These are phyloP conservation scores for Colletotrichum sp. DNA, from an alignment of 2,329 filamentous ascomycete species.

Conservation along the genomic window DNA sequence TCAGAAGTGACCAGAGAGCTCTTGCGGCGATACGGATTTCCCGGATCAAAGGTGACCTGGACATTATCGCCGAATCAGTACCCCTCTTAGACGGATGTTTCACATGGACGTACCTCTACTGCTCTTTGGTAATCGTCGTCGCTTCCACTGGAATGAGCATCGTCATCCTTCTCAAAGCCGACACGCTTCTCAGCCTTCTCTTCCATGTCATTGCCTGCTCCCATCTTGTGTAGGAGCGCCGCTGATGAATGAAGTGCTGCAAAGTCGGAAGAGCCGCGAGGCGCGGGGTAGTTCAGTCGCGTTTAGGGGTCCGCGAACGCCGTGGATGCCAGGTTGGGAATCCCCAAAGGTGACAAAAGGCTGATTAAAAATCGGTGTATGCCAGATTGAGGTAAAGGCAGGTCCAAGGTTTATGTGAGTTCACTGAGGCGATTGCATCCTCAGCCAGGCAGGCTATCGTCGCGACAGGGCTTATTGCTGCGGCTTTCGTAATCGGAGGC, in stretches of 20 bases:
- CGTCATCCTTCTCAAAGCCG: constrained; percentile 34
- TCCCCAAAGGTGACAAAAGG: background rate
- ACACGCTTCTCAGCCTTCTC: constrained; percentile 28
- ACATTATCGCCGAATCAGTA: background rate
- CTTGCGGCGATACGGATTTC: constrained; percentile 68
- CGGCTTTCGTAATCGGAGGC: background rate
- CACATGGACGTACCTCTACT: constrained; percentile 50
- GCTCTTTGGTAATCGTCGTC: constrained; percentile 54
- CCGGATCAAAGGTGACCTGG: constrained; percentile 67
- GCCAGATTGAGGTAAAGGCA: background rate
- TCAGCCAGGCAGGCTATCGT: background rate
- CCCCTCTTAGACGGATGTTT: background rate
- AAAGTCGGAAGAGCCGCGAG: background rate
- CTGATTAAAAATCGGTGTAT: background rate
- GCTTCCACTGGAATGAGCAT: constrained; percentile 48
- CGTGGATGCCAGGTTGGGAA: background rate
- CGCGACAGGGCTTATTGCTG: background rate
- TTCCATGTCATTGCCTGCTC: background rate
- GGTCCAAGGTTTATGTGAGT: background rate
- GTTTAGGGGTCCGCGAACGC: background rate
- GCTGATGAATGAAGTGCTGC: background rate
- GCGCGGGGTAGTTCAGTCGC: constrained; percentile 9
- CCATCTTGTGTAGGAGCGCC: background rate
- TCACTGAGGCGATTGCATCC: background rate
- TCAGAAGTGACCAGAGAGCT: constrained; percentile 66